Evolutionary conservation across 139 green algal genomes (phyloP), one percentile per base, ranked within the genome.

Genomic region (Spirogloea muscicola): DNA sequence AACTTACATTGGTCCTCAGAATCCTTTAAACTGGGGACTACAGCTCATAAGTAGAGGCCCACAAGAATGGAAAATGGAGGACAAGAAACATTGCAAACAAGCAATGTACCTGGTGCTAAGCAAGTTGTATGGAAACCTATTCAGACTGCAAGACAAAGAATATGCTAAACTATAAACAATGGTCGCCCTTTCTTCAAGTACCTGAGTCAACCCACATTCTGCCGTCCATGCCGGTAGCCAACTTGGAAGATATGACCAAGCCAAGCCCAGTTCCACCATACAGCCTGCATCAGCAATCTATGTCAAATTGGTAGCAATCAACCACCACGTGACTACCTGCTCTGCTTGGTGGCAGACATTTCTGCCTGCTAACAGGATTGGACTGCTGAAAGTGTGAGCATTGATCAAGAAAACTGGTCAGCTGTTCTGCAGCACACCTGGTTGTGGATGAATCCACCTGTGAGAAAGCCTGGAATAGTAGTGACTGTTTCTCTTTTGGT

Each of bases 391-490:
- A 31, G 46, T 55, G 21, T n/a, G n/a, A 55, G n/a, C 46, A 55
- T n/a, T 55, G 46, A 55, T 55, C 21, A 55, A 21, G n/a, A 21
- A 31, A 21, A 55, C 46, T 55, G 46, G 6, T n/a, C 0, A 58
- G 49, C 5, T 36, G 13, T 58, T 2, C 31, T 25, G 0, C 21
- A 27, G 7, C 44, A 38, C 44, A 74, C 68, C 70, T 34, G 10
- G 70, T 65, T 5, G 67, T 75, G 13, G 70, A 79, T 4, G 34
- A 3, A 21, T 79, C 62, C 13, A 79, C 70, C 3, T 79, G 70
- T 5, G 36, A 63, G 58, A 79, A 79, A 2, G 70, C 70, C 25
- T 79, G 43, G 48, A 79, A 79, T n/a, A 79, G 58, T 25, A 79
- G 59, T 4, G 1, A 61, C 46, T 79, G 70, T 29, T 72, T 72